A percentile compares a stretch with the other conserved stretches of the same genome.
Evolutionary conservation across 2,329 filamentous ascomycete species (phyloP).

Genomic region (Zelopaecilomyces penicillatus): DNA sequence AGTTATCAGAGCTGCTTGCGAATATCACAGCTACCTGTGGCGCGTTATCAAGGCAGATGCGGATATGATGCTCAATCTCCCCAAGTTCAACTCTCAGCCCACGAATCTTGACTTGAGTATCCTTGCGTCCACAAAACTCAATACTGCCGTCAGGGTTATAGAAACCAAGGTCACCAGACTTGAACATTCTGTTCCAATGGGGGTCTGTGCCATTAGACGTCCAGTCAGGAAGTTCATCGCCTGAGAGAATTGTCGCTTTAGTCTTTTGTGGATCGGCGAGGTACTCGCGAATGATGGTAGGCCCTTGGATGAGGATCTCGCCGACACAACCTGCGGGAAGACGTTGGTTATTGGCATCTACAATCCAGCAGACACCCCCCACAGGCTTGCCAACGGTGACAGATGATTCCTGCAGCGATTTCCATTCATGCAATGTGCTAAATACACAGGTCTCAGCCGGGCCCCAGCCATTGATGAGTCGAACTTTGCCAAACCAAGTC

Average conservation of each 20-base stretch:
- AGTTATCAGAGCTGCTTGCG: background rate
- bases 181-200: constrained; percentile 22
- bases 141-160: constrained; percentile 20
- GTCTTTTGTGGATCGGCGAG: constrained; percentile 28
- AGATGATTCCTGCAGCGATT: background rate
- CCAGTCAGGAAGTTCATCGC: constrained; percentile 33
- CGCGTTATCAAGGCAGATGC: background rate
- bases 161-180: constrained; percentile 36
- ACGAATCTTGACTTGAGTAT: constrained; percentile 10
- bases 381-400: constrained; percentile 1
- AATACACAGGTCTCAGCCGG: background rate
- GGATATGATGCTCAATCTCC: constrained; percentile 13
- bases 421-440: background rate
- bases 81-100: constrained; percentile 15
- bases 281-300: constrained; percentile 41
- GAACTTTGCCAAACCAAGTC: background rate
- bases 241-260: constrained; percentile 22
- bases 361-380: constrained; percentile 15
- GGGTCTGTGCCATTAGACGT: background rate
- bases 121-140: too few relatives aligned
- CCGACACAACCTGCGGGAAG: constrained; percentile 15
- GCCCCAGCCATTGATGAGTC: background rate
- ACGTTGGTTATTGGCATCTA: constrained; percentile 12
- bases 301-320: constrained; percentile 32
- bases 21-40: constrained; percentile 1